Percentiles rank a stretch among this genome's conserved stretches.
Evolutionary conservation across 805 yeast species (phyloP).

Genomic region (Yarrowia sp.): DNA sequence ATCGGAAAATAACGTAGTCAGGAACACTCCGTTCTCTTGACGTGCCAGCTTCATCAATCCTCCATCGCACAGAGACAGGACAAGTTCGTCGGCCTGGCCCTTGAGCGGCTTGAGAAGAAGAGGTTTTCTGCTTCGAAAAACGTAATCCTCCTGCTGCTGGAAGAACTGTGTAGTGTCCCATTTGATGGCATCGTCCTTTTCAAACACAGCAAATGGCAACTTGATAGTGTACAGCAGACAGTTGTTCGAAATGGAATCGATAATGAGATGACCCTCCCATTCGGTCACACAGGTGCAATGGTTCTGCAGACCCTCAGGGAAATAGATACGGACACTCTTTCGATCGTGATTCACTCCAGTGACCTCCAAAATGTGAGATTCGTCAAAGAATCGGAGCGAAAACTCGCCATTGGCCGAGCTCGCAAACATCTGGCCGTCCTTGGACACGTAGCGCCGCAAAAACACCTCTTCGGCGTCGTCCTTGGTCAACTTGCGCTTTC

Average conservation of each 20-base stretch:
- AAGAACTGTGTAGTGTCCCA: slow-evolving; percentile 2
- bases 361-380: slow-evolving; percentile 27
- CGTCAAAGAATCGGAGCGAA: slow-evolving; percentile 19
- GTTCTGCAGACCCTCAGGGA: slow-evolving; percentile 33
- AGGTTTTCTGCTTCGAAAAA: slow-evolving; percentile 23
- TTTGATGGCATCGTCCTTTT: not conserved
- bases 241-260: slow-evolving; percentile 19
- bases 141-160: slow-evolving; percentile 18
- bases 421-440: slow-evolving; percentile 22
- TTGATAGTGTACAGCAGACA: slow-evolving; percentile 4
- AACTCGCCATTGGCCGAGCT: slow-evolving; percentile 21
- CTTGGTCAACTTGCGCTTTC: not conserved
- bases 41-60: slow-evolving; percentile 33
- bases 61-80: slow-evolving; percentile 27
- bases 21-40: slow-evolving; percentile 6
- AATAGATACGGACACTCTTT: not conserved
- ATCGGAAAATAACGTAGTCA: slow-evolving; percentile 22
- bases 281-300: slow-evolving; percentile 29
- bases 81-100: slow-evolving; percentile 25
- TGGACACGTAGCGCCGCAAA: slow-evolving; percentile 18
- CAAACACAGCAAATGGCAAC: slow-evolving; percentile 10
- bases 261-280: not conserved
- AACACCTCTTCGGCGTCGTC: slow-evolving; percentile 22
- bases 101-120: slow-evolving; percentile 12
- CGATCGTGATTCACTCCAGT: slow-evolving; percentile 18